Evolutionary conservation across 1,284 basidiomycete genomes (phyloP), one percentile per base, ranked within the genome.

Genomic region (Cutaneotrichosporon cyanovorans): DNA sequence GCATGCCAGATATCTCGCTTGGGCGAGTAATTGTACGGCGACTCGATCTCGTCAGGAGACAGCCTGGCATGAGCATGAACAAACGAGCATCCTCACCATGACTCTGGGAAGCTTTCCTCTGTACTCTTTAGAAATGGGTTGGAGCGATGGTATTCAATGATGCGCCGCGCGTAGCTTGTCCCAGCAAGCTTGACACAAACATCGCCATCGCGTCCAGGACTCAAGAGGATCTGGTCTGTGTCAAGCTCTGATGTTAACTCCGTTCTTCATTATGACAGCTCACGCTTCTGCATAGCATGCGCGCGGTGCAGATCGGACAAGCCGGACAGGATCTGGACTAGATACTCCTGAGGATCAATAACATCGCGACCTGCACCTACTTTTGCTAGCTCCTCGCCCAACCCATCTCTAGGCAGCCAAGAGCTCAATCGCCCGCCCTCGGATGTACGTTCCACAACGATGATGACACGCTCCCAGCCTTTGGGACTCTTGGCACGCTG

Each of bases 1-100:
- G 60, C 59, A 41, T 71, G 62, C 72, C 72, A 73, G 9, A 72
- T 58, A 45, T 73, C 72, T 16, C 72, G 53, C 35, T 65, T 66
- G 25, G 58, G 48, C 16, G 65, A 60, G 47, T 69, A 69, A 0
- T 61, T 49, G 40, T 72, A 63, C 1, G 66, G 65, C 12, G 62
- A 59, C 19, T 72, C 69, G 22, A 68, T 51, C 54, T 73, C 72
- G 41, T 71, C 69, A 3, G 67, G 67, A 0, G 64, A 68, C 8
- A 61, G 50, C 68, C 68, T 66, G 40, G 3, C 20, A 38, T 48
- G 22, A 37, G 33, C 19, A 45, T 15, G n/a, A 10, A 3, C 25
- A 9, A 23, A 20, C 18, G 18, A 25, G 8, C n/a, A n/a, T 34
- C 48, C 63, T 54, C 20, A 65, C 63, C 70, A 71, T 20, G 61